Evolutionary conservation across 1,139 yeast genomes (phyloP), one percentile per base, ranked within the genome.

Genomic region (Suhomyces chickasaworum): DNA sequence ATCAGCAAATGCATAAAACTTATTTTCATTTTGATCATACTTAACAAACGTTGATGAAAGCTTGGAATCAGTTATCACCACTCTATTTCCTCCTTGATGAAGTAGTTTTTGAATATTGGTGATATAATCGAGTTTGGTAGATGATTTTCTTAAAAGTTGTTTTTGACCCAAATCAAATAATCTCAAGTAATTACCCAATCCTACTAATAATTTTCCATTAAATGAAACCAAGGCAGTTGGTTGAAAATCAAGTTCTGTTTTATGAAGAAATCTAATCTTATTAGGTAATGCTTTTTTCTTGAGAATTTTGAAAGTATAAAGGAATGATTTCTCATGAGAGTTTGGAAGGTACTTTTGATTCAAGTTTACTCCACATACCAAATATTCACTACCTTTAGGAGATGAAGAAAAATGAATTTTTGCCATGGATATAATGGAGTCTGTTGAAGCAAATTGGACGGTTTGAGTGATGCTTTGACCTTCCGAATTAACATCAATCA

Each of bases 131-230:
- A 74, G 60, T 16, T 55, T 68, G 48, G 80, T 64, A 1, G 79
- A 68, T 0, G 85, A 72, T 59, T 89, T 89, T 45, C 86, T 77
- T 45, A 93, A 72, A 33, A 93, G 69, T 59, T 90, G 97, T 53
- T 84, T 86, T 54, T 77, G 76, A 1, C 99, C 99, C 31, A 90
- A 53, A 33, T 85, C 95, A 60, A 78, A 90, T 7, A 89, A 57
- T 17, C 89, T 69, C 25, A 93, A 56, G 27, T 66, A 64, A 41
- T 77, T 73, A 0, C 76, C 78, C 46, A 80, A 58, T 0, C 89
- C 95, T 0, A 79, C 85, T 1, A 90, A 63, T 1, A 90, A 61
- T 52, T 75, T 73, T 0, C 86, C 88, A 36, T 83, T 78, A 62
- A 87, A 90, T 13, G 71, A 68, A 1, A 65, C 53, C 60, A 91